These are phyloP conservation scores for Adansonia grandidieri DNA, from an alignment of 441 rosid genomes.

Conservation along the genomic window DNA sequence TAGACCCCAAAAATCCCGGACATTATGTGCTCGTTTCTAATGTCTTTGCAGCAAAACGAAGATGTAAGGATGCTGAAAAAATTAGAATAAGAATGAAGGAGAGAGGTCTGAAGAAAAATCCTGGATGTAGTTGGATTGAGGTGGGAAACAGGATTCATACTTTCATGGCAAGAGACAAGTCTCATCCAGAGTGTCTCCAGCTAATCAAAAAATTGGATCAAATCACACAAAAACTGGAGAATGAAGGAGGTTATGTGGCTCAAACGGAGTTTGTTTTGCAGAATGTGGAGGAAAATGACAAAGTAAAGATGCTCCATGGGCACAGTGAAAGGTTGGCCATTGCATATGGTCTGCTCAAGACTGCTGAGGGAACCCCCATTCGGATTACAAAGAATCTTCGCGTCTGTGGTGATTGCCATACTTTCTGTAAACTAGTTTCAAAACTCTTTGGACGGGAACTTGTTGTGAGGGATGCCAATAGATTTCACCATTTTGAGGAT, in stretches of 20 bases:
- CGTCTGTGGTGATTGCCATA: slow-evolving; percentile 85
- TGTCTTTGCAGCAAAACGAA: slow-evolving; percentile 67
- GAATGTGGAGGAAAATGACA: slow-evolving; percentile 65
- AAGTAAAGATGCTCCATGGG: slow-evolving; percentile 66
- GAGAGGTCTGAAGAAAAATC: slow-evolving; percentile 70
- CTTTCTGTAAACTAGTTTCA: slow-evolving; percentile 76
- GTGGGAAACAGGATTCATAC: slow-evolving; percentile 57
- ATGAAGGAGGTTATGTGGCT: slow-evolving; percentile 68
- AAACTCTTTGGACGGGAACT: slow-evolving; percentile 55
- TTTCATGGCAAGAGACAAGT: slow-evolving; percentile 67
- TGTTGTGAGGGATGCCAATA: slow-evolving; percentile 76
- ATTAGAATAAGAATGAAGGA: slow-evolving; percentile 74
- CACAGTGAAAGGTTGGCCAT: slow-evolving; percentile 92
- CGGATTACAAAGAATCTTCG: slow-evolving; percentile 72
- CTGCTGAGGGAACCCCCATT: slow-evolving; percentile 47
- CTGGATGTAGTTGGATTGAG: slow-evolving; percentile 95
- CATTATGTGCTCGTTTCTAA: slow-evolving; percentile 84
- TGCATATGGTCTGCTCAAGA: slow-evolving; percentile 65
- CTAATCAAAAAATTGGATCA: slow-evolving; percentile 58
- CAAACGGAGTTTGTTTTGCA: slow-evolving; percentile 70
- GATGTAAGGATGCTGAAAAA: slow-evolving; percentile 70
- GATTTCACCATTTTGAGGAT: slow-evolving; percentile 82
- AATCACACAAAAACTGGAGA: slow-evolving; percentile 57
- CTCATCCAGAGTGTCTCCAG: slow-evolving; percentile 56
- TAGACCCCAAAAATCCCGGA: slow-evolving; percentile 68